phyloP scores from a whole-genome alignment of 2,329 filamentous ascomycete species.

The Byssothecium circinans region DNA sequence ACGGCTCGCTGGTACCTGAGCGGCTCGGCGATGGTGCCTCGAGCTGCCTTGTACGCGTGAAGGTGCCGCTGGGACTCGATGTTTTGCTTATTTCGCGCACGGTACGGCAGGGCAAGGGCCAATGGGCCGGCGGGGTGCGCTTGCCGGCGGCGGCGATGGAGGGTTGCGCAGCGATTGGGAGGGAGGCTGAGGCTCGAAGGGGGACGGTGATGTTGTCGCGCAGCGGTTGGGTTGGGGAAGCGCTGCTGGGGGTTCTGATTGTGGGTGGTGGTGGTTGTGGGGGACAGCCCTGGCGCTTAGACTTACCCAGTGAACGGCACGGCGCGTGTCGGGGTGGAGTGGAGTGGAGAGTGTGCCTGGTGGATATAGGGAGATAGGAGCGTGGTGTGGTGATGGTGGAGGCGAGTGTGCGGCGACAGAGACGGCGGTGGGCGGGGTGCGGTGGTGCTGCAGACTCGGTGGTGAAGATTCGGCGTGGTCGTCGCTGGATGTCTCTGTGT shows the following conservation, averaged over 20 bases:
- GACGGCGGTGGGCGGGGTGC: background rate
- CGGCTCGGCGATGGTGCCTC: constrained; percentile 20
- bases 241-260: constrained; percentile 15
- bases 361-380: too few relatives aligned
- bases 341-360: too few relatives aligned
- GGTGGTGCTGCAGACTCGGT: constrained; percentile 10
- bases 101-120: constrained; percentile 19
- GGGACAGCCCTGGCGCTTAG: constrained; percentile 39
- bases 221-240: constrained; percentile 39
- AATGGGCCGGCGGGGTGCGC: constrained; percentile 32
- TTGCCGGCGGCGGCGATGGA: constrained; percentile 14
- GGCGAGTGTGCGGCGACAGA: background rate
- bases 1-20: constrained; percentile 27
- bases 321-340: constrained; percentile 11
- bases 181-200: background rate
- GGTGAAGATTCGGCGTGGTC: background rate
- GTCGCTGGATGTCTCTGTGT: background rate
- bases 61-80: constrained; percentile 10
- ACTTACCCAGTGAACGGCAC: constrained; percentile 40
- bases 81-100: constrained; percentile 26
- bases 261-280: constrained; percentile 26
- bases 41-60: background rate
- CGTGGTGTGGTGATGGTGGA: too few relatives aligned
- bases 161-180: background rate
- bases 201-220: constrained; percentile 18